Base-by-base conservation (phyloP, 2,329 filamentous ascomycete genomes). In the Claviceps cyperi region DNA sequence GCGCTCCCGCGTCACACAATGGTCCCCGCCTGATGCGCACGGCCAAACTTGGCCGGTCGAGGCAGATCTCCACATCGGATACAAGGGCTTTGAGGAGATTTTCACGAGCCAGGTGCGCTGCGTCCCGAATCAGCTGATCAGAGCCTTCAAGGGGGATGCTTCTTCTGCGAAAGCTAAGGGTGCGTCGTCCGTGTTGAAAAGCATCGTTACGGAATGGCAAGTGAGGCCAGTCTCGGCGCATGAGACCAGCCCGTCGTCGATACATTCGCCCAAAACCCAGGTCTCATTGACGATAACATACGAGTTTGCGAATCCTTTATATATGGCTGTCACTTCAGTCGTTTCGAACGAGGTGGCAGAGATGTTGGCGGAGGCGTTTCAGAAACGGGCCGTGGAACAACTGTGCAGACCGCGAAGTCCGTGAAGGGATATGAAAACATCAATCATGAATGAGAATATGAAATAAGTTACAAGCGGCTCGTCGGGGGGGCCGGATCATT, bases 331-430 rank as follows among this genome's bases (percentile, higher is more conserved):
- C 62, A 92, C 90, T 63, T 76, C 81, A 38, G 83, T 86, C 36
- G 82, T 92, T 22, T 87, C 88, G 56, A 84, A 87, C 35, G 88
- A 86, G 67, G 81, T 96, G 55, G 91, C 88, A 1, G 81, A 80
- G 4, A 74, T 85, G 55, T 95, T 98, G 89, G 85, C 97, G 56
- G 82, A 86, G 64, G 91, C 92, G 1, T 98, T 98, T 70, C 90
- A 96, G 70, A 78, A 79, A 66, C 76, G 86, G 60, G 89, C 92
- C 5, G 72, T 71, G 61, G 70, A 77, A 59, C 60, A 60, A 48
- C 53, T 68, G 6, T 57, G 46, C 15, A 19, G 44, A 9, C 14
- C 8, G 11, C 37, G 13, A 32, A 46, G 38, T 9, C 28, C 4
- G n/a, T 22, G 4, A 39, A 35, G 6, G 15, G 21, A 21, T 2